A percentile compares a stretch with the other conserved stretches of the same genome.
Evolutionary conservation across 768 basidiomycete genomes (phyloP).

Genomic region (Chiua virens): DNA sequence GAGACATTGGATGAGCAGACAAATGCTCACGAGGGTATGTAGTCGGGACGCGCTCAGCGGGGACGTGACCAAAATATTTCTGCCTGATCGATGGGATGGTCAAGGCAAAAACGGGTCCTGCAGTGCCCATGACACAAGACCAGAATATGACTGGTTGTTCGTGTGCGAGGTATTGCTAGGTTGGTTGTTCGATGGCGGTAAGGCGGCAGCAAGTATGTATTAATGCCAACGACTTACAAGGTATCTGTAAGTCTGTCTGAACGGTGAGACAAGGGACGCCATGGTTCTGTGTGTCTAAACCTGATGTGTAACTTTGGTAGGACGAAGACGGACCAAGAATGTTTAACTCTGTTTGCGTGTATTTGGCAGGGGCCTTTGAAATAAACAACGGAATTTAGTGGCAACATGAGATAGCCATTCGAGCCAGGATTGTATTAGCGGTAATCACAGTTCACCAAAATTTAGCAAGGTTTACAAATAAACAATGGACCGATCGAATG

Average conservation of each 20-base stretch:
- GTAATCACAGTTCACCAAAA: no score
- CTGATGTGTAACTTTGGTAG: neutral
- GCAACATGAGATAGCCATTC: no score
- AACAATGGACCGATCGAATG: no score
- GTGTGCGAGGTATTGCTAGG: conserved; percentile 86
- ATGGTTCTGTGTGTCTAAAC: conserved; percentile 10
- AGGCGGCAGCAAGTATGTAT: neutral
- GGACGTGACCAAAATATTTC: conserved; percentile 66
- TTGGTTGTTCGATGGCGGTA: neutral
- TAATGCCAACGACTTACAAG: conserved; percentile 18
- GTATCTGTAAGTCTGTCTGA: conserved; percentile 30
- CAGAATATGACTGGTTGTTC: conserved; percentile 91
- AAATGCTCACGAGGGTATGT: conserved; percentile 72
- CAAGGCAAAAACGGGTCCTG: conserved; percentile 74
- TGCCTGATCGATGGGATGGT: conserved; percentile 76
- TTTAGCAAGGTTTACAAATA: no score
- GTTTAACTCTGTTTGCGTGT: conserved; percentile 21
- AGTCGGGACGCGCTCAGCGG: conserved; percentile 67
- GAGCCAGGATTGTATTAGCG: no score
- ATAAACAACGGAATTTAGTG: no score
- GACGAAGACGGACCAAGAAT: conserved; percentile 16
- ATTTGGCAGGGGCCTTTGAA: conserved; percentile 26
- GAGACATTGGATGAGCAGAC: neutral
- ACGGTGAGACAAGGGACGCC: conserved; percentile 31
- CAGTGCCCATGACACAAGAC: conserved; percentile 70